A percentile compares a stretch with the other conserved stretches of the same genome.
Evolutionary conservation across 208 protist genomes (phyloP).

Genomic region (Crithidia thermophila): DNA sequence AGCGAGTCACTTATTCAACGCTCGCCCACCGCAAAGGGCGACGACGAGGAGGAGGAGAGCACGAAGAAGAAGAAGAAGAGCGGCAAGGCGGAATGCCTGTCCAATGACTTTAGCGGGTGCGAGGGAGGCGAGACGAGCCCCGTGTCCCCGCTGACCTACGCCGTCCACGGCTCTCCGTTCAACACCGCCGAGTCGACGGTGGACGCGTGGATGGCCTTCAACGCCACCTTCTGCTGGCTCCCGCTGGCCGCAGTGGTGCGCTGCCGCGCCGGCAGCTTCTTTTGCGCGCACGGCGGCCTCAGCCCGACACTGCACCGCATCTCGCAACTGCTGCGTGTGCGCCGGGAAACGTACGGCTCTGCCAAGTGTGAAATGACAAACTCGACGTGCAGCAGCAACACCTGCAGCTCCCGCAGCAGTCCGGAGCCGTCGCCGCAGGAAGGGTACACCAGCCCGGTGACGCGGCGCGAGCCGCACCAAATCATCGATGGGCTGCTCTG

Average conservation of each 20-base stretch:
- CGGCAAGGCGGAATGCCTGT: too few relatives aligned
- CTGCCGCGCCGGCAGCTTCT: conserved; percentile 69
- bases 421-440: conserved; percentile 18
- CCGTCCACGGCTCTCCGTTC: background rate
- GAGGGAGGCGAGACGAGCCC: background rate
- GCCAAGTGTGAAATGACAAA: conserved; percentile 25
- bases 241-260: conserved; percentile 81
- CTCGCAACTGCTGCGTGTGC: conserved; percentile 42
- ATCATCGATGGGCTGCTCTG: conserved; percentile 99
- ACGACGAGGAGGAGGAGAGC: background rate
- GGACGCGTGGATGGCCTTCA: conserved; percentile 76
- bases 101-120: too few relatives aligned
- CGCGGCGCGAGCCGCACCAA: conserved; percentile 41
- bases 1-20: conserved; percentile 21
- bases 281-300: conserved; percentile 88
- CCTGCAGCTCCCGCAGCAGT: conserved; percentile 26
- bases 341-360: conserved; percentile 68
- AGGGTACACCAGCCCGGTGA: conserved; percentile 6
- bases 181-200: conserved; percentile 1
- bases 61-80: background rate
- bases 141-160: background rate
- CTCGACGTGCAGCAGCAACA: conserved; percentile 10
- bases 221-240: conserved; percentile 84
- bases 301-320: conserved; percentile 64
- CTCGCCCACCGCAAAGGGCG: background rate